phyloP scores from a whole-genome alignment of 768 basidiomycete species.

The Amanita inopinata region DNA sequence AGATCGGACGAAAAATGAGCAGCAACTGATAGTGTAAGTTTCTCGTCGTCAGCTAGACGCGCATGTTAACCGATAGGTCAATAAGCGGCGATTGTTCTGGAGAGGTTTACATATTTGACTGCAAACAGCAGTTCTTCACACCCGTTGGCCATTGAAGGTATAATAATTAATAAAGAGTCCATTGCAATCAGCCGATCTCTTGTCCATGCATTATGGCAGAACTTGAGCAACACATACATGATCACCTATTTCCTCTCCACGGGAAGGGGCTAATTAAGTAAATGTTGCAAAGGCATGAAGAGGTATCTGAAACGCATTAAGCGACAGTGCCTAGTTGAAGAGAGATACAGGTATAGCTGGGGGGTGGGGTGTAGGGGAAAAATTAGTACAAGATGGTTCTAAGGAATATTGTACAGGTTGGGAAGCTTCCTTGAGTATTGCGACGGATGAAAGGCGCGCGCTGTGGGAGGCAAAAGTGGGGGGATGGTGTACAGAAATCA shows the following conservation, averaged over 20 bases:
- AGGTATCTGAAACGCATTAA: background rate
- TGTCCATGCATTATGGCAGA: too few species aligned
- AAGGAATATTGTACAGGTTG: slow-evolving; percentile 4
- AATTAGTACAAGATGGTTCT: slow-evolving; percentile 1
- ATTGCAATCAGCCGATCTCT: too few species aligned
- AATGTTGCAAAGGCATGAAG: background rate
- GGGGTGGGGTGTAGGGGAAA: background rate
- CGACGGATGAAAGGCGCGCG: too few species aligned
- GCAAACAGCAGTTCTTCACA: background rate
- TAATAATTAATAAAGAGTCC: too few species aligned
- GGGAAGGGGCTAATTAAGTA: background rate
- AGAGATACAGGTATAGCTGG: background rate
- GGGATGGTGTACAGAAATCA: background rate
- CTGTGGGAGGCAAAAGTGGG: background rate
- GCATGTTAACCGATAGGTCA: background rate
- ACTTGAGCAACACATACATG: too few species aligned
- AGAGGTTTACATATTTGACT: slow-evolving; percentile 5
- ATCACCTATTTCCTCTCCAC: too few species aligned
- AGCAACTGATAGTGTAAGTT: slow-evolving; percentile 52
- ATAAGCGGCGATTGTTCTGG: slow-evolving; percentile 8
- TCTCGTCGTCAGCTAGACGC: slow-evolving; percentile 1
- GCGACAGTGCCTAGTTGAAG: background rate
- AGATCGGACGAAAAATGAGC: slow-evolving; percentile 39
- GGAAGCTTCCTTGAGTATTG: background rate
- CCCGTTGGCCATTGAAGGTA: background rate